Conservation (phyloP, 2,329 filamentous ascomycete species). For the Fusarium devonianum region DNA sequence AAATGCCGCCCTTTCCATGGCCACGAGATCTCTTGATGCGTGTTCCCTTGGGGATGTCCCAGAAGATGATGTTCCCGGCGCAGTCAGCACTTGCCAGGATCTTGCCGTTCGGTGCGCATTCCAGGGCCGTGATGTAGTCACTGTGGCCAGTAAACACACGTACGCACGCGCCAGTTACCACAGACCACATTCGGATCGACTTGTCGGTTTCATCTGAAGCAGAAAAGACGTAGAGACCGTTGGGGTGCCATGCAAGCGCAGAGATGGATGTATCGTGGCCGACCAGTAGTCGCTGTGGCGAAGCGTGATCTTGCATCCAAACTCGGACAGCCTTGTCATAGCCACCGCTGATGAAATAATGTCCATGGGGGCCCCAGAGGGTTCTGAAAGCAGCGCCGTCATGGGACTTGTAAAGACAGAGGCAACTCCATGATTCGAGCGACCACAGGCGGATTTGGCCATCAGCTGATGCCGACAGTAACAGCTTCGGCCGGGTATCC, state of each 20-base stretch:
- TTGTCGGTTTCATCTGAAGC: slow-evolving; percentile 85
- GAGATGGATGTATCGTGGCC: slow-evolving; percentile 96
- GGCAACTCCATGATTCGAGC: slow-evolving; percentile 86
- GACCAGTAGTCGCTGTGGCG: slow-evolving; percentile 84
- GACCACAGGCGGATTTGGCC: slow-evolving; percentile 92
- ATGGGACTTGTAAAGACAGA: slow-evolving; percentile 94
- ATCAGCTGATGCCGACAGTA: slow-evolving; percentile 88
- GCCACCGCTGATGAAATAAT: slow-evolving; percentile 90
- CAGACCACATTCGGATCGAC: slow-evolving; percentile 96
- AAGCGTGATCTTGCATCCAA: slow-evolving; percentile 93
- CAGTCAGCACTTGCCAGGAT: slow-evolving; percentile 91
- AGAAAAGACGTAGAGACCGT: slow-evolving; percentile 92
- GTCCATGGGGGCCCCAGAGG: slow-evolving; percentile 88
- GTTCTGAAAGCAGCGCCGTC: slow-evolving; percentile 89
- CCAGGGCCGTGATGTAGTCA: slow-evolving; percentile 83
- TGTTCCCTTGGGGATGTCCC: slow-evolving; percentile 88
- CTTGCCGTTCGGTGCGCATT: slow-evolving; percentile 87
- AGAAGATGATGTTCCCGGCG: slow-evolving; percentile 88
- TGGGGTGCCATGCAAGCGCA: slow-evolving; percentile 90
- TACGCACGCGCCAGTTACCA: slow-evolving; percentile 85
- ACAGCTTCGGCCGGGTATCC: slow-evolving; percentile 71
- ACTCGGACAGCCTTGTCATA: slow-evolving; percentile 90
- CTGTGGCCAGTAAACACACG: slow-evolving; percentile 92
- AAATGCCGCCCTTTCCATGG: slow-evolving; percentile 92
- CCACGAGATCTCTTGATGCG: slow-evolving; percentile 92